A percentile compares a stretch with the other conserved stretches of the same genome.
These are phyloP conservation scores for Endoconidiophora laricicola DNA, from an alignment of 2,329 filamentous ascomycete genomes.

Conservation along the genomic window DNA sequence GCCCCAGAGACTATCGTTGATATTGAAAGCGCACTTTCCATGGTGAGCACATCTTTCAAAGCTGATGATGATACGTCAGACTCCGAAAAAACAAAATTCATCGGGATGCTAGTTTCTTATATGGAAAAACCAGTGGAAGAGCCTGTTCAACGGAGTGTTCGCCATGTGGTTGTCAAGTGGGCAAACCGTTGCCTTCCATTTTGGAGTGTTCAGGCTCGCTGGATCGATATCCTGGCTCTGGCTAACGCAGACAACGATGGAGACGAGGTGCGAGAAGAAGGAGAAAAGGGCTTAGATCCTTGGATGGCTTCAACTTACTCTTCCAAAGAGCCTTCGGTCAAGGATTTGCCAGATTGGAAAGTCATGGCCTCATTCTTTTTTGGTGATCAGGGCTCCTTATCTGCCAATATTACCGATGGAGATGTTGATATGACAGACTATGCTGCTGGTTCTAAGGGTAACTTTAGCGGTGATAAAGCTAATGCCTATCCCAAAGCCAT, in stretches of 20 bases:
- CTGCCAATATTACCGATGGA: conserved; percentile 10
- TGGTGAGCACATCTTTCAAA: conserved; percentile 36
- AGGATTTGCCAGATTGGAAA: conserved; percentile 32
- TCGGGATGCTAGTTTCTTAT: conserved; percentile 47
- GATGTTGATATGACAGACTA: conserved; percentile 22
- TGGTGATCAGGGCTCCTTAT: conserved; percentile 13
- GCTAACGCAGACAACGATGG: conserved; percentile 56
- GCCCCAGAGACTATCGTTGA: conserved; percentile 64
- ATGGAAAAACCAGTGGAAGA: conserved; percentile 37
- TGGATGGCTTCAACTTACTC: conserved; percentile 34
- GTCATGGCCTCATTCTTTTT: conserved; percentile 36
- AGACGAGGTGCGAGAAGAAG: conserved; percentile 58
- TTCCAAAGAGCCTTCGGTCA: conserved; percentile 19
- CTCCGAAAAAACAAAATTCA: conserved; percentile 20
- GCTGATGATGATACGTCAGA: conserved; percentile 14
- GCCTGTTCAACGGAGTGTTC: conserved; percentile 51
- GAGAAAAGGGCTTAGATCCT: conserved; percentile 67
- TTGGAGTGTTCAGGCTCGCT: conserved; percentile 60
- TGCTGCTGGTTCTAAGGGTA: conserved; percentile 2
- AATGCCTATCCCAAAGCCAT: conserved; percentile 52
- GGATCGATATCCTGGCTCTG: conserved; percentile 75
- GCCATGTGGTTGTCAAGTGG: conserved; percentile 73
- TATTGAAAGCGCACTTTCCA: conserved; percentile 77
- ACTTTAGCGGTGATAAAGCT: conserved; percentile 28
- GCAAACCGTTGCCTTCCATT: conserved; percentile 78